Conservation (phyloP, 208 protist genomes). For the Polymyxa betae region DNA sequence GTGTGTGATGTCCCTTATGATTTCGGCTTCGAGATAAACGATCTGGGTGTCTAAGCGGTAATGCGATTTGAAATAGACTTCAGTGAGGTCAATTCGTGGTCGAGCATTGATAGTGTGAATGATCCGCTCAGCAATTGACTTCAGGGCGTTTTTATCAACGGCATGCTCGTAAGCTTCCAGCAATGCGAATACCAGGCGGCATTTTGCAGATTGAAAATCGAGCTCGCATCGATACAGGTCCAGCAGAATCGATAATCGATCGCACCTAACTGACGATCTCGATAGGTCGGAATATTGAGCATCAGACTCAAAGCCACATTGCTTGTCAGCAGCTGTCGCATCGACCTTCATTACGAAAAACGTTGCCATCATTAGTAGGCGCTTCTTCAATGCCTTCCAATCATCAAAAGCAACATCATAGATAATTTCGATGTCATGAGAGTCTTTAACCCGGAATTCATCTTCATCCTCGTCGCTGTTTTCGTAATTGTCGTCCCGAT, state of each 20-base stretch:
- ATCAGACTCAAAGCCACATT: background rate
- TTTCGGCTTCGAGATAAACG: background rate
- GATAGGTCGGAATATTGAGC: background rate
- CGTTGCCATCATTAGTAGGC: background rate
- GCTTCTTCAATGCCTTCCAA: background rate
- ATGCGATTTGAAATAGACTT: background rate
- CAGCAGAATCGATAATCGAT: background rate
- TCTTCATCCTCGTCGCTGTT: background rate
- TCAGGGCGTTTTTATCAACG: background rate
- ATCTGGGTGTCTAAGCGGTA: background rate
- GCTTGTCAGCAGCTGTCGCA: background rate
- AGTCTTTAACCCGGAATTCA: background rate
- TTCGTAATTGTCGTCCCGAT: slow-evolving; percentile 7
- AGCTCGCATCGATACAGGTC: slow-evolving; percentile 5
- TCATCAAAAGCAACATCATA: slow-evolving; percentile 44
- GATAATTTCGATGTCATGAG: background rate
- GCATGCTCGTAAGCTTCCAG: slow-evolving; percentile 33
- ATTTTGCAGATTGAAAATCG: slow-evolving; percentile 3
- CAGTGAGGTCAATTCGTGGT: background rate
- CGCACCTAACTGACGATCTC: background rate
- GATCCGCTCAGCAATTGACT: background rate
- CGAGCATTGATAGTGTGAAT: background rate
- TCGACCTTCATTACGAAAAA: background rate
- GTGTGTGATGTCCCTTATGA: background rate
- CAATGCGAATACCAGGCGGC: background rate